Base-by-base conservation (phyloP, 306 rosid genomes). In the Vachellia collinsii region DNA sequence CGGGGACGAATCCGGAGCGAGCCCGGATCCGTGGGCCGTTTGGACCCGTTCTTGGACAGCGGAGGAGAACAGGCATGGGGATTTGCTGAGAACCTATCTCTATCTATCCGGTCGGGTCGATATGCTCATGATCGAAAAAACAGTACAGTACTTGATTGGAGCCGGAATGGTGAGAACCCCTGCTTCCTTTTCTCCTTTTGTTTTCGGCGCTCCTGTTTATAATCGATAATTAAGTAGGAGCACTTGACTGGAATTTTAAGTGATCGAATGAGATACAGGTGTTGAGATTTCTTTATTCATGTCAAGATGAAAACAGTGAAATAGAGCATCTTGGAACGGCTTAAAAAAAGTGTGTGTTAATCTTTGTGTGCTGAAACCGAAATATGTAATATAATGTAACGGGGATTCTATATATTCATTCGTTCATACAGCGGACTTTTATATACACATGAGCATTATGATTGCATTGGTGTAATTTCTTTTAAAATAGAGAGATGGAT, bases 31-130 rank as follows among this genome's bases (percentile, higher is more conserved):
- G 1, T 91, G 96, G 96, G 96, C 96, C 0, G 67, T 14, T 13
- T 91, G 93, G 96, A 83, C 89, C 11, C 81, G 96, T 46, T 69
- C 89, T n/a, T 91, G 96, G 96, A 86, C 96, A 1, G 93, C 96
- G 0, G 96, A 91, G 85, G 93, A 91, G 83, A 91, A 91, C 64
- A 79, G 96, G 47, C 96, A 91, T 6, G 96, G 96, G 0, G 96
- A 91, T 42, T 51, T 91, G 82, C 96, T 91, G 13, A 75, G 84
- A 14, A 81, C 88, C 1, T 91, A 86, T 78, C 74, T 89, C 7
- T 91, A 91, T 50, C 59, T 91, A 6, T 81, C 96, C 75, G 96
- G 96, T 86, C 93, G 93, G 78, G 96, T 91, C 0, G 93, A 91
- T 70, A 91, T 91, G 93, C 39, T 0, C 47, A 88, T 77, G 90